Conservation (phyloP, 768 basidiomycete species). For the Postia placenta region DNA sequence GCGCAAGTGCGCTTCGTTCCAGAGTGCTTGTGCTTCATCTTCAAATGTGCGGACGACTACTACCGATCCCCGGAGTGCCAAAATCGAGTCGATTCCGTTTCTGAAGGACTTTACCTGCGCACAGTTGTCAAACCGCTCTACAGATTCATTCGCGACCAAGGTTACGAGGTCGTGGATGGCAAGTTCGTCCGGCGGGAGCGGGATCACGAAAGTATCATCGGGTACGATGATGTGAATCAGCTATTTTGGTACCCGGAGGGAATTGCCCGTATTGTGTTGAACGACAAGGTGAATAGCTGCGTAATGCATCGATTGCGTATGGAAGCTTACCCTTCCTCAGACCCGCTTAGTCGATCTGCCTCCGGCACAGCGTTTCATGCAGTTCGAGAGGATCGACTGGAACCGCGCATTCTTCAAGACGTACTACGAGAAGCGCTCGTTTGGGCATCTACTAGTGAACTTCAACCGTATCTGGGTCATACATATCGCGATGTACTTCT, state of each 20-base stretch:
- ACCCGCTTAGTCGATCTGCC: constrained; percentile 88
- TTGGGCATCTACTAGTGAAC: constrained; percentile 96
- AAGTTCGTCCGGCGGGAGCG: constrained; percentile 90
- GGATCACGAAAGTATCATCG: constrained; percentile 93
- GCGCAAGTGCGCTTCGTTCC: constrained; percentile 96
- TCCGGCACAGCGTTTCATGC: constrained; percentile 91
- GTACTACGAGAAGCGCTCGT: constrained; percentile 95
- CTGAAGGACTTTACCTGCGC: constrained; percentile 91
- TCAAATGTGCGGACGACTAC: constrained; percentile 99
- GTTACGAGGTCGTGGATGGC: constrained; percentile 93
- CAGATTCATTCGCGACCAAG: constrained; percentile 94
- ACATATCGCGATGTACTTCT: constrained; percentile 92
- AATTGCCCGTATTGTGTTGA: constrained; percentile 83
- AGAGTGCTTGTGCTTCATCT: constrained; percentile 97
- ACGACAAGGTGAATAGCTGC: constrained; percentile 65
- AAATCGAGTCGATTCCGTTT: constrained; percentile 83
- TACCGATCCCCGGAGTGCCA: constrained; percentile 99
- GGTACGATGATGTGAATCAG: constrained; percentile 99
- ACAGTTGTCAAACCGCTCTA: constrained; percentile 92
- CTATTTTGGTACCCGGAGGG: constrained; percentile 99
- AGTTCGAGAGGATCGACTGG: constrained; percentile 97
- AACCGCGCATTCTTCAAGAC: constrained; percentile 97
- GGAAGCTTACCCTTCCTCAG: constrained; percentile 31
- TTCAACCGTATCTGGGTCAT: constrained; percentile 99
- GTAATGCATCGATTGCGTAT: not conserved